Evolutionary conservation across 2,329 filamentous ascomycete genomes (phyloP), one percentile per base, ranked within the genome.

Genomic region (Daldinia sp.): DNA sequence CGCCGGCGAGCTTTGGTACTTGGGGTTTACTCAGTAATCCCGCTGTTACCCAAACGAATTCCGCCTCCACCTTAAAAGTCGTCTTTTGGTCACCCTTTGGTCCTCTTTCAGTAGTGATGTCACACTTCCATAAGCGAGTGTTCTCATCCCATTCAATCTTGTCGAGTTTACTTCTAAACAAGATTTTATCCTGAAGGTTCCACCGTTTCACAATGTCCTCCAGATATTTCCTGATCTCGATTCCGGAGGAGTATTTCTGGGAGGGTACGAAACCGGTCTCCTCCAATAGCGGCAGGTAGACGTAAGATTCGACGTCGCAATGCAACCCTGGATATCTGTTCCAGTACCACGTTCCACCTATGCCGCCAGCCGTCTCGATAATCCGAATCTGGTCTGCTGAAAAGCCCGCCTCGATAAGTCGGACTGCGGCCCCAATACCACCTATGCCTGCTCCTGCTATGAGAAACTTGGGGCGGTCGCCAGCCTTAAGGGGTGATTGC

Each of bases 221-320:
- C 2, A 82, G 79, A 72, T 89, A 82, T 39, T 79, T 75, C 0
- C 82, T 81, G 18, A 89, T 78, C 66, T 82, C 81, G 0, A 74
- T 59, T 2, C 78, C 81, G 0, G 77, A 51, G 0, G 75, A 74
- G 54, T 82, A 82, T 48, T 78, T 81, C 48, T 86, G 79, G 15
- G 79, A 84, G 0, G 88, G 89, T 74, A 89, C 83, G 72, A 88
- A 89, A 0, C 84, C 84, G 1, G 82, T 88, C 75, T 90, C 87
- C 67, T 90, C 88, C 1, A 90, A 81, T 12, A 89, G 76, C 3
- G 88, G 87, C 77, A 90, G 77, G 72, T 90, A 90, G n/a, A 83
- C 80, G 71, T 87, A 89, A 58, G 82, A 82, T 76, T 91, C 88
- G 2, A 88, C 78, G 72, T 91, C 88, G 73, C 88, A 90, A 69